Percentiles rank a stretch among this genome's conserved stretches.
Conservation (phyloP, 768 basidiomycete species). For the Dioszegia crocea region DNA sequence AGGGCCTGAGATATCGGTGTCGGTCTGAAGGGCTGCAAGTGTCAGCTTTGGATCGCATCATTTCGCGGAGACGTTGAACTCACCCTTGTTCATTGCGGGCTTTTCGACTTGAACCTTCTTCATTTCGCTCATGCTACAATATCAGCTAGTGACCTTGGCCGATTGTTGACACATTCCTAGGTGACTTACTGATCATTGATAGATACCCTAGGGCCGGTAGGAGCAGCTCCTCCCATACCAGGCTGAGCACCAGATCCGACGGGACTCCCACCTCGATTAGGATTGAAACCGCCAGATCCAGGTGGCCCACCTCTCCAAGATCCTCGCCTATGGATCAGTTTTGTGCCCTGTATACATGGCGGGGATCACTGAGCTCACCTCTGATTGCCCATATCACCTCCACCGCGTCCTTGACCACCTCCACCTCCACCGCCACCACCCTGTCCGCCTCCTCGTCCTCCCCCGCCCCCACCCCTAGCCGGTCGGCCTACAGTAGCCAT, state of each 20-base stretch:
- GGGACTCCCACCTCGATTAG: slow-evolving; percentile 19
- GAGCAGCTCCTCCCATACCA: neutral
- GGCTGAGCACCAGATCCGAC: neutral
- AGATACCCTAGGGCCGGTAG: slow-evolving; percentile 20
- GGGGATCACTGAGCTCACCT: slow-evolving; percentile 13
- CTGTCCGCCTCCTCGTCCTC: slow-evolving; percentile 13
- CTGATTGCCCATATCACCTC: slow-evolving; percentile 1
- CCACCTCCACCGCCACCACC: slow-evolving; percentile 13
- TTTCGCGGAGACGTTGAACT: neutral
- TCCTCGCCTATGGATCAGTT: slow-evolving; percentile 23
- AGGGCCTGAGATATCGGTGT: slow-evolving; percentile 37
- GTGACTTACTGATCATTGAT: slow-evolving; percentile 41
- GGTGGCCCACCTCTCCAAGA: slow-evolving; percentile 40
- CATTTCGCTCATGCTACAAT: slow-evolving; percentile 32
- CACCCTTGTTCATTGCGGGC: slow-evolving; percentile 16
- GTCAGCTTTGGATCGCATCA: neutral
- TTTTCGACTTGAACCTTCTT: slow-evolving; percentile 27
- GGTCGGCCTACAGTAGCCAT: slow-evolving; percentile 2
- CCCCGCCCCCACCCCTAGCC: slow-evolving; percentile 9
- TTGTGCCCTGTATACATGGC: neutral
- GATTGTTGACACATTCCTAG: too few relatives aligned
- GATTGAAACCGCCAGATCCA: slow-evolving; percentile 14
- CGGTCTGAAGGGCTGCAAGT: slow-evolving; percentile 34
- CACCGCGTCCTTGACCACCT: neutral
- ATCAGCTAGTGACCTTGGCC: too few relatives aligned